phyloP scores from a whole-genome alignment of 495 filamentous ascomycete species.

The Tuber umbilicatum region DNA sequence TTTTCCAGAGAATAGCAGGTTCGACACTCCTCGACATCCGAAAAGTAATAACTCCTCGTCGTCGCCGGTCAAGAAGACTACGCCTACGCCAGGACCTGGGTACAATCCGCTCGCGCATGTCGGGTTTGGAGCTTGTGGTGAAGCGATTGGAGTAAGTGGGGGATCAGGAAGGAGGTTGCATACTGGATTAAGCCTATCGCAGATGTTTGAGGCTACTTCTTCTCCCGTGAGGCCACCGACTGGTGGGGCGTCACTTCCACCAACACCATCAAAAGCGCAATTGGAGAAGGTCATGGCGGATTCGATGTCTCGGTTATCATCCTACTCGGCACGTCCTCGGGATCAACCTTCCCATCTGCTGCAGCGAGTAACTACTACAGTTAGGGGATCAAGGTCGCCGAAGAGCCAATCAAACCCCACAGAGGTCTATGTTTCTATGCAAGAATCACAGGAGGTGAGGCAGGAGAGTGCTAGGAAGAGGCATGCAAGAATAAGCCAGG shows the following conservation, averaged over 20 bases:
- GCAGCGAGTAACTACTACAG: background rate
- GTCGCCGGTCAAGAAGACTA: slow-evolving; percentile 7
- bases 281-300: slow-evolving; percentile 25
- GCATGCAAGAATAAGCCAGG: background rate
- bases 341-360: background rate
- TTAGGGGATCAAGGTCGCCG: background rate
- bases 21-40: slow-evolving; percentile 11
- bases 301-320: slow-evolving; percentile 6
- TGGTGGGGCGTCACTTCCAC: slow-evolving; percentile 18
- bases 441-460: slow-evolving; percentile 29
- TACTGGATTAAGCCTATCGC: slow-evolving; percentile 14
- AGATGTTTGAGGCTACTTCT: slow-evolving; percentile 29
- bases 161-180: background rate
- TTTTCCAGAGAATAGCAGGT: slow-evolving; percentile 22
- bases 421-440: slow-evolving; percentile 18
- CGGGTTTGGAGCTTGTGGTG: slow-evolving; percentile 4
- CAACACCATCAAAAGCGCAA: slow-evolving; percentile 20
- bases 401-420: slow-evolving; percentile 11
- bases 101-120: slow-evolving; percentile 20
- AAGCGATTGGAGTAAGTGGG: background rate
- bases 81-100: slow-evolving; percentile 1
- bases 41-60: background rate
- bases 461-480: slow-evolving; percentile 14
- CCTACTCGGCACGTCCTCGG: background rate
- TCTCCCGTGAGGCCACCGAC: slow-evolving; percentile 20